phyloP scores from a whole-genome alignment of 1,284 basidiomycete genomes.

The Lignosus rhinocerotis region DNA sequence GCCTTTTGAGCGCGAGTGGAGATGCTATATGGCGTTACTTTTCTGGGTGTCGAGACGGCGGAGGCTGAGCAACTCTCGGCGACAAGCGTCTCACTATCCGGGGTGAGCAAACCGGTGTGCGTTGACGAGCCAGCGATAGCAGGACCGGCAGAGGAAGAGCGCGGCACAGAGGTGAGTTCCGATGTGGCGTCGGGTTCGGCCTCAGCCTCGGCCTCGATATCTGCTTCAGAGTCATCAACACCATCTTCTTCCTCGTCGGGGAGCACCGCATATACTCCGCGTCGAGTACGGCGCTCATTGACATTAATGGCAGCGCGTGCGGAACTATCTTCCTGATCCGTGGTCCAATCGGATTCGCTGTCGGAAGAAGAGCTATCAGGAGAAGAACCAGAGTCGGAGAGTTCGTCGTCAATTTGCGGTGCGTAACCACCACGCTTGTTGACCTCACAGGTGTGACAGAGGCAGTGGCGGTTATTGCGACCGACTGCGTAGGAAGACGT shows the following conservation, averaged over 20 bases:
- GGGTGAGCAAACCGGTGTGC: slow-evolving; percentile 35
- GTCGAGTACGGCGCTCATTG: slow-evolving; percentile 74
- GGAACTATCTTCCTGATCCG: slow-evolving; percentile 34
- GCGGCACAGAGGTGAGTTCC: slow-evolving; percentile 42
- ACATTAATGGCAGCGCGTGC: slow-evolving; percentile 40
- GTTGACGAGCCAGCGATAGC: slow-evolving; percentile 23
- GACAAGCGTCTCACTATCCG: slow-evolving; percentile 33
- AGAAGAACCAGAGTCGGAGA: slow-evolving; percentile 34
- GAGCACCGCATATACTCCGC: slow-evolving; percentile 73
- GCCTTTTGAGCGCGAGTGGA: slow-evolving; percentile 61
- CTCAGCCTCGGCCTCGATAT: slow-evolving; percentile 53
- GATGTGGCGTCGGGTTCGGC: slow-evolving; percentile 42
- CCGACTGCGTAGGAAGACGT: slow-evolving; percentile 61
- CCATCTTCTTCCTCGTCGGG: slow-evolving; percentile 53
- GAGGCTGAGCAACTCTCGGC: slow-evolving; percentile 17
- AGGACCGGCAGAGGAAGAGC: slow-evolving; percentile 34
- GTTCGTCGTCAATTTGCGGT: slow-evolving; percentile 55
- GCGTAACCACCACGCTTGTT: slow-evolving; percentile 74
- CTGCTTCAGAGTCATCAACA: slow-evolving; percentile 29
- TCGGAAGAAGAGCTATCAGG: slow-evolving; percentile 24
- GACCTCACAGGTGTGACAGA: slow-evolving; percentile 89
- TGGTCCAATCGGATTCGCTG: slow-evolving; percentile 37
- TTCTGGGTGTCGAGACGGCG: slow-evolving; percentile 20
- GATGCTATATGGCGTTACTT: slow-evolving; percentile 47
- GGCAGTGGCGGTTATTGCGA: slow-evolving; percentile 80